Conservation (phyloP, 192 early-diverging fungal genomes). For the Entophlyctis helioformis region DNA sequence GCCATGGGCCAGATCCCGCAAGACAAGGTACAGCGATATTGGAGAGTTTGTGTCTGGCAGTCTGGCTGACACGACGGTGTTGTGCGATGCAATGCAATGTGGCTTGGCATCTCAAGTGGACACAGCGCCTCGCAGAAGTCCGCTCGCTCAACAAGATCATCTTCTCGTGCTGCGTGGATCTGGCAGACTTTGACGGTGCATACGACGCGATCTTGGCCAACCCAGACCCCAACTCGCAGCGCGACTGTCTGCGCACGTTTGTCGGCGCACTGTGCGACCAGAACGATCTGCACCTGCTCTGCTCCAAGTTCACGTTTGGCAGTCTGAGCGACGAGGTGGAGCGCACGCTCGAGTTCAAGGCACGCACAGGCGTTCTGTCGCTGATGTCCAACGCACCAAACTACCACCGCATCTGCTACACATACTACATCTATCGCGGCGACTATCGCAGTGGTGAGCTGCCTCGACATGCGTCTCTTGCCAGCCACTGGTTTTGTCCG, state of each 20-base stretch:
- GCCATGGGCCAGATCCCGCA: conserved; percentile 9
- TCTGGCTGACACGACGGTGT: not conserved
- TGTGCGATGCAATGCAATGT: not conserved
- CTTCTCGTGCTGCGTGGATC: conserved; percentile 11
- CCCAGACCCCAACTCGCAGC: too few relatives aligned
- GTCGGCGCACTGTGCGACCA: conserved; percentile 9
- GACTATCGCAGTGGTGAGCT: conserved; percentile 20
- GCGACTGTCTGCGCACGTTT: conserved; percentile 13
- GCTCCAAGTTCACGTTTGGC: conserved; percentile 11
- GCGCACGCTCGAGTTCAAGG: conserved; percentile 13
- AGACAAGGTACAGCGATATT: conserved; percentile 2
- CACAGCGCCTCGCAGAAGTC: not conserved
- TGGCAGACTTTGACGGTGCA: conserved; percentile 12
- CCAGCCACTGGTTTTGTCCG: too few relatives aligned
- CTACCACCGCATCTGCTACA: conserved; percentile 22
- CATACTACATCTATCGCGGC: conserved; percentile 15
- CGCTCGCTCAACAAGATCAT: conserved; percentile 6
- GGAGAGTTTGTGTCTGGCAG: not conserved
- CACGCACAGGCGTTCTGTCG: conserved; percentile 11
- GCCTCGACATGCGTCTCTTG: too few relatives aligned
- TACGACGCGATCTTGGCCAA: conserved; percentile 8
- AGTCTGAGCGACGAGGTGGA: conserved; percentile 21
- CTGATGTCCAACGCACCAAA: too few relatives aligned
- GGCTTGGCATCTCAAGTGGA: not conserved
- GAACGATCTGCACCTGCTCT: conserved; percentile 14